Percentiles rank a stretch among this genome's conserved stretches.
These are phyloP conservation scores for Syzygium syzygioides DNA, from an alignment of 441 rosid genomes.

Conservation along the genomic window DNA sequence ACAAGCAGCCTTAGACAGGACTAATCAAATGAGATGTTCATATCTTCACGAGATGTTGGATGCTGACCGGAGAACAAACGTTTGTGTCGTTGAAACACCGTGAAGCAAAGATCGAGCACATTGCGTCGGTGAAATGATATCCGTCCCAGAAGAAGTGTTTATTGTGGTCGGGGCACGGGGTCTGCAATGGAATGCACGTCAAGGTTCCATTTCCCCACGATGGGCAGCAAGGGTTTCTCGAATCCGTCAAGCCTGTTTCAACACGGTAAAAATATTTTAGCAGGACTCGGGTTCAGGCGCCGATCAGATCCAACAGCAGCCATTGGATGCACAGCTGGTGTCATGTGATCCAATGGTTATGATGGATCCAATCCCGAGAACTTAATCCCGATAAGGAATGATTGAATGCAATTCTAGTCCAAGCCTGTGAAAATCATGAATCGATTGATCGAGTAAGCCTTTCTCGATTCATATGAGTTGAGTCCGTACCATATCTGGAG, in stretches of 20 bases:
- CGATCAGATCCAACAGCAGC: not conserved
- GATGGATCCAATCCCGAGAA: not conserved
- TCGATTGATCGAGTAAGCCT: not conserved
- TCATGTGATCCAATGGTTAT: not conserved
- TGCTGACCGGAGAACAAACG: conserved; percentile 22
- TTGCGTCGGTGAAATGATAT: conserved; percentile 30
- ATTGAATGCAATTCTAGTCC: not conserved
- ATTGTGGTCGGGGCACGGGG: conserved; percentile 19
- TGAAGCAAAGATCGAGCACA: conserved; percentile 19
- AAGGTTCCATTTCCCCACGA: conserved; percentile 44
- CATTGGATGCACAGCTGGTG: not conserved
- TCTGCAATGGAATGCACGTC: conserved; percentile 27
- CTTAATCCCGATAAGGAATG: not conserved
- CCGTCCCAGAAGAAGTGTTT: conserved; percentile 41
- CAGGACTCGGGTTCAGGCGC: no score
- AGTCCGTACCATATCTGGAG: conserved; percentile 23
- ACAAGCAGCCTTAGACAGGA: not conserved
- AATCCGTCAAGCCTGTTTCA: conserved; percentile 22
- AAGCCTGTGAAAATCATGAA: not conserved
- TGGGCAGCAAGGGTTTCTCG: conserved; percentile 36
- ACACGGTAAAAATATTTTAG: not conserved
- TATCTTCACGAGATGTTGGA: conserved; percentile 12
- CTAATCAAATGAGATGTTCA: not conserved
- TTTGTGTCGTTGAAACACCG: conserved; percentile 19
- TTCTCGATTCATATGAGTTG: not conserved